Percentiles rank a stretch among this genome's conserved stretches.
phyloP scores from a whole-genome alignment of 495 filamentous ascomycete species.

The Aspergillus carlsbadensis region DNA sequence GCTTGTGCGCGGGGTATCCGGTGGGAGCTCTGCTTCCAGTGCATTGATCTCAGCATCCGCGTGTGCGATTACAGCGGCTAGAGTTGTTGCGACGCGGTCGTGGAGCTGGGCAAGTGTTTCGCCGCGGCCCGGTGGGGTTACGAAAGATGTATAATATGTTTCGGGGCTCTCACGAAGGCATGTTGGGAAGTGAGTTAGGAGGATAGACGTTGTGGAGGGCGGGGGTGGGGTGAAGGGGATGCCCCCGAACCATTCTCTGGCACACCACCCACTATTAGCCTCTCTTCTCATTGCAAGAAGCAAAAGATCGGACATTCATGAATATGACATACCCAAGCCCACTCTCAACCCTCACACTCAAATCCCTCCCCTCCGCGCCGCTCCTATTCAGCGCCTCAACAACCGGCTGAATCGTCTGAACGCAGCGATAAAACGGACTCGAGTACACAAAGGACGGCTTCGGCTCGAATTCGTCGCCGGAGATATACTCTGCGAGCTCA shows the following conservation, averaged over 20 bases:
- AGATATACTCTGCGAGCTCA: constrained; percentile 68
- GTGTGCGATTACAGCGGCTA: constrained; percentile 66
- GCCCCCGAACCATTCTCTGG: too few relatives aligned
- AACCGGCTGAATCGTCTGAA: constrained; percentile 78
- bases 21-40: constrained; percentile 31
- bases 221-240: too few relatives aligned
- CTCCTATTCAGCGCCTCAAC: constrained; percentile 49
- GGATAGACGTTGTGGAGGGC: too few relatives aligned
- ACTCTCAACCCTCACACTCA: too few relatives aligned
- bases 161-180: too few relatives aligned
- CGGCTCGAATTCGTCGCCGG: constrained; percentile 60
- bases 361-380: too few relatives aligned
- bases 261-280: too few relatives aligned
- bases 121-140: constrained; percentile 59
- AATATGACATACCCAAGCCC: too few relatives aligned
- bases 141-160: constrained; percentile 37
- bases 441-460: constrained; percentile 65
- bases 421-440: constrained; percentile 89
- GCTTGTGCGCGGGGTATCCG: constrained; percentile 25
- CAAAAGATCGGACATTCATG: too few relatives aligned
- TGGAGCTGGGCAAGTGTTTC: constrained; percentile 79
- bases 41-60: constrained; percentile 49
- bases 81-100: constrained; percentile 68
- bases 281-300: too few relatives aligned
- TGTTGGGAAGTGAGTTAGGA: too few relatives aligned